Conservation (phyloP, 768 basidiomycete genomes). For the Termitomyces sp. region DNA sequence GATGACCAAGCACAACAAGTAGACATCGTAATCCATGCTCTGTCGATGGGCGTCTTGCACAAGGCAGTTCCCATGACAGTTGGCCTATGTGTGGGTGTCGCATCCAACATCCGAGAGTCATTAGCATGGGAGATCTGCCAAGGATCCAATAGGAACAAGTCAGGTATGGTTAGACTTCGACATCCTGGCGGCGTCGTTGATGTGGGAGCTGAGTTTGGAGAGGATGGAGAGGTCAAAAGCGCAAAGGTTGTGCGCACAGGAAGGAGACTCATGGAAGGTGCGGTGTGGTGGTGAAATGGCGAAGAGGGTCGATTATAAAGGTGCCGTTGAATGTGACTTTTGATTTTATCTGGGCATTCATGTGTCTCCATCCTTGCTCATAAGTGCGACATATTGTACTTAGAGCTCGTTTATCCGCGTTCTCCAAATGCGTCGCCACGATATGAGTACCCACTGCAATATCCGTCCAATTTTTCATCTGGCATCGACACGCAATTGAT, state of each 20-base stretch:
- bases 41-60: slow-evolving; percentile 70
- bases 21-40: slow-evolving; percentile 51
- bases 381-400: not conserved
- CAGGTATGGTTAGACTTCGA: slow-evolving; percentile 40
- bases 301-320: slow-evolving; percentile 2
- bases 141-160: slow-evolving; percentile 12
- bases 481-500: not conserved
- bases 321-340: not conserved
- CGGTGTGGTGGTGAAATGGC: slow-evolving; percentile 51
- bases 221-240: slow-evolving; percentile 42
- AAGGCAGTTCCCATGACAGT: slow-evolving; percentile 73
- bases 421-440: not conserved
- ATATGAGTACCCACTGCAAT: not conserved
- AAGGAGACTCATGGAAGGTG: slow-evolving; percentile 64
- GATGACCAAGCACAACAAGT: slow-evolving; percentile 24
- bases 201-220: slow-evolving; percentile 52
- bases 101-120: slow-evolving; percentile 47
- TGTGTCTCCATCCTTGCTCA: not conserved
- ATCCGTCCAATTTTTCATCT: not conserved
- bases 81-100: slow-evolving; percentile 63
- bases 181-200: slow-evolving; percentile 68
- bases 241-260: slow-evolving; percentile 68
- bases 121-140: slow-evolving; percentile 48
- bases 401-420: not conserved
- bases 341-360: not conserved